phyloP scores from a whole-genome alignment of 441 rosid species.

The Adansonia madagascariensis region DNA sequence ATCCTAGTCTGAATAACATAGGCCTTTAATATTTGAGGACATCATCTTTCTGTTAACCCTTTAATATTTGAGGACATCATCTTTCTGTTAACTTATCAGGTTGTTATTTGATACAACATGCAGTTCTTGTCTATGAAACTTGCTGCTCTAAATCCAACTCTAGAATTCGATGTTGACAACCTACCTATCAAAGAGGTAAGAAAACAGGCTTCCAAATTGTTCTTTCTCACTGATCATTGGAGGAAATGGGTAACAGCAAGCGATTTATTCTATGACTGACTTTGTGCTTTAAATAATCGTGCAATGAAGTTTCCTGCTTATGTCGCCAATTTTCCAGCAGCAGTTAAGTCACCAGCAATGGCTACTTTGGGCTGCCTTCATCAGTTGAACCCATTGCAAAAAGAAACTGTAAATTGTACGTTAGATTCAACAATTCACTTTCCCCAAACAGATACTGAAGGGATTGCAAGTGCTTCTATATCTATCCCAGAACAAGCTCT shows the following conservation, averaged over 20 bases:
- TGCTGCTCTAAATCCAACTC: constrained; percentile 44
- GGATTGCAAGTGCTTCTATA: constrained; percentile 32
- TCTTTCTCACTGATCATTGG: constrained; percentile 14
- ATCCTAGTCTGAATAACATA: too few relatives aligned
- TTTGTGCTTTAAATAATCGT: constrained; percentile 12
- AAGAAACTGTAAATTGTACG: constrained; percentile 32
- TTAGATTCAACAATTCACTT: constrained; percentile 37
- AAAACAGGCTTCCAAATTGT: constrained; percentile 17
- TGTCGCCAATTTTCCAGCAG: constrained; percentile 44
- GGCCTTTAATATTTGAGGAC: constrained; percentile 1
- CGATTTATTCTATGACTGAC: constrained; percentile 16
- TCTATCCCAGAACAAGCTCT: constrained; percentile 28
- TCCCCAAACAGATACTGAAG: constrained; percentile 32
- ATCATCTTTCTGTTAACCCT: constrained; percentile 7
- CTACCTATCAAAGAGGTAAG: constrained; percentile 50
- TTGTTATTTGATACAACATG: constrained; percentile 2
- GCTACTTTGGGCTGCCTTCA: constrained; percentile 34
- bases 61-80: constrained; percentile 13
- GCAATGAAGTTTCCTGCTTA: constrained; percentile 46
- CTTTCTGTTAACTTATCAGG: constrained; percentile 12
- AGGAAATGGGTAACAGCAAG: background rate
- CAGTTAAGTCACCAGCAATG: constrained; percentile 38
- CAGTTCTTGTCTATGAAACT: constrained; percentile 64
- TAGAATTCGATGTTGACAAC: constrained; percentile 42
- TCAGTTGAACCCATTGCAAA: constrained; percentile 40